These are phyloP conservation scores for Peziza echinospora DNA, from an alignment of 495 filamentous ascomycete genomes.

Conservation along the genomic window DNA sequence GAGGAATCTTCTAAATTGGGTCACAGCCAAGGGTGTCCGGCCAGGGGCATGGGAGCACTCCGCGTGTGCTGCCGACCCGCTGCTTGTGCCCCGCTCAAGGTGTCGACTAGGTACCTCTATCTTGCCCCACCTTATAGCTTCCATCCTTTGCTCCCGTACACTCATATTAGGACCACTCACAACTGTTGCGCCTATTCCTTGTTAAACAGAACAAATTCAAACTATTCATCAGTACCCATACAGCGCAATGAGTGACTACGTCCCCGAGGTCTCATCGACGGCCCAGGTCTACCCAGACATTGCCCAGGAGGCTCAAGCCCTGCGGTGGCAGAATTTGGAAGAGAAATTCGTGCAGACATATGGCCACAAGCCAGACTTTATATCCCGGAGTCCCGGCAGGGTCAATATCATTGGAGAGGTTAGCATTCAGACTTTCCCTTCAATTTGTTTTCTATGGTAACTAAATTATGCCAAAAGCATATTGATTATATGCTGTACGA, in stretches of 20 bases:
- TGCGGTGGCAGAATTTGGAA: slow-evolving; percentile 52
- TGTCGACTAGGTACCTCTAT: too few relatives aligned
- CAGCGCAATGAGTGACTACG: slow-evolving; percentile 35
- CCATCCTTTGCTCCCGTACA: too few relatives aligned
- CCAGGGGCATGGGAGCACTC: too few relatives aligned
- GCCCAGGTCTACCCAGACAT: slow-evolving; percentile 47
- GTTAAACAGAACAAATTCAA: too few relatives aligned
- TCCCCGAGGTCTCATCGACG: slow-evolving; percentile 37
- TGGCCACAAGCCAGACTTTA: slow-evolving; percentile 49
- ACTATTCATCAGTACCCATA: too few relatives aligned
- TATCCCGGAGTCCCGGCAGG: slow-evolving; percentile 73
- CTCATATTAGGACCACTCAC: too few relatives aligned
- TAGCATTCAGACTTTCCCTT: slow-evolving; percentile 9
- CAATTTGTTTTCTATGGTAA: neutral
- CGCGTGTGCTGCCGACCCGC: too few relatives aligned
- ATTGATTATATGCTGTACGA: slow-evolving; percentile 97
- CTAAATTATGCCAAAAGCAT: slow-evolving; percentile 27
- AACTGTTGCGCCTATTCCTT: too few relatives aligned
- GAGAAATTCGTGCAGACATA: slow-evolving; percentile 52
- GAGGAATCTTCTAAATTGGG: too few relatives aligned
- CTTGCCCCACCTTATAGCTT: too few relatives aligned
- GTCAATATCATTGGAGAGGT: slow-evolving; percentile 93
- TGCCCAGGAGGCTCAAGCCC: slow-evolving; percentile 31
- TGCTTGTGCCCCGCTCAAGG: too few relatives aligned
- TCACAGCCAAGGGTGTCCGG: too few relatives aligned